Percentiles rank a stretch among this genome's conserved stretches.
Evolutionary conservation across 768 basidiomycete species (phyloP).

Genomic region (Lentinula boryana): DNA sequence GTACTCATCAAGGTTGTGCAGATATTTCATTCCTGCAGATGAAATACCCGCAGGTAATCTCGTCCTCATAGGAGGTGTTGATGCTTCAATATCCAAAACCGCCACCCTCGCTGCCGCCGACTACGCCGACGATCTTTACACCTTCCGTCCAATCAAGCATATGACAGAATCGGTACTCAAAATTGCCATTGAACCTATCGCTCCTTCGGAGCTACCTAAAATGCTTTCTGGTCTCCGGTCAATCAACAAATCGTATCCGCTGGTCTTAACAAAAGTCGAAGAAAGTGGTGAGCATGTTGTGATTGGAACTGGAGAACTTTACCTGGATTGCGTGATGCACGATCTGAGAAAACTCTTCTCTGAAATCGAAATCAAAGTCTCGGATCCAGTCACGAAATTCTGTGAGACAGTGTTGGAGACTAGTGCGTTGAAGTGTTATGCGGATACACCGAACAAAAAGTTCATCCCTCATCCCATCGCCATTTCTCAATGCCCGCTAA

Average conservation of each 20-base stretch:
- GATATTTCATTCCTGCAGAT: constrained; percentile 87
- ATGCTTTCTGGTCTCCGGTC: constrained; percentile 97
- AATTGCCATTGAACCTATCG: constrained; percentile 96
- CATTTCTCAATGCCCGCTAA: constrained; percentile 10
- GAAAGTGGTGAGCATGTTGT: constrained; percentile 98
- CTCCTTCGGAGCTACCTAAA: constrained; percentile 96
- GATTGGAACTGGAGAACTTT: constrained; percentile 95
- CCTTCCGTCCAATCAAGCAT: constrained; percentile 94
- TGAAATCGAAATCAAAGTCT: constrained; percentile 99
- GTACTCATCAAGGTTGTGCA: constrained; percentile 21
- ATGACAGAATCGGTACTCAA: constrained; percentile 97
- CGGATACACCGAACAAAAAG: constrained; percentile 99
- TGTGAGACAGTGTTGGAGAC: constrained; percentile 98
- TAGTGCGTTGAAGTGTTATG: constrained; percentile 96
- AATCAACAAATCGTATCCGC: constrained; percentile 96
- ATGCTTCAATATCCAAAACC: constrained; percentile 91
- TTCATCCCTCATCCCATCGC: constrained; percentile 23
- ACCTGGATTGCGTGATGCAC: constrained; percentile 95
- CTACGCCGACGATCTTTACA: constrained; percentile 73
- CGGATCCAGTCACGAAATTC: constrained; percentile 97
- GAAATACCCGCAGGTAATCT: constrained; percentile 90
- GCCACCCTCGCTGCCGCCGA: constrained; percentile 77
- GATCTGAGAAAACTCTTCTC: constrained; percentile 88
- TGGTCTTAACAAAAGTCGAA: constrained; percentile 93
- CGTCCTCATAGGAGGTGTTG: constrained; percentile 88